These are phyloP conservation scores for Abrus precatorius DNA, from an alignment of 306 rosid species.

Conservation along the genomic window DNA sequence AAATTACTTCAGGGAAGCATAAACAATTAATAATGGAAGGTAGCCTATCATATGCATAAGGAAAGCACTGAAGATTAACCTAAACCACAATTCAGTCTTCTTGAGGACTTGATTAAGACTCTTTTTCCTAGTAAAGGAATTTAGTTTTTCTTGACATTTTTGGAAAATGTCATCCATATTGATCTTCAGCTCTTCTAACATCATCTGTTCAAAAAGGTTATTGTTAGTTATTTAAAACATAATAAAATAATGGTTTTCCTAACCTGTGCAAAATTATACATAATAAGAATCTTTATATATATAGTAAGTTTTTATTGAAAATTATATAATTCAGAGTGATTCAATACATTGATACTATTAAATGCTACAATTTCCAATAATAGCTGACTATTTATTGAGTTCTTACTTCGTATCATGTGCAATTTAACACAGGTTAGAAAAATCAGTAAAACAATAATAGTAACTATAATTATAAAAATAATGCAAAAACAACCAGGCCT, in stretches of 20 bases:
- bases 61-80: constrained; percentile 59
- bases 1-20: constrained; percentile 30
- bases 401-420: no score
- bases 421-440: no score
- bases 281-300: no score
- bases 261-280: no score
- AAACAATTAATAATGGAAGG: constrained; percentile 26
- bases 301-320: no score
- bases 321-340: no score
- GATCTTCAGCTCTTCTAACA: constrained; percentile 65
- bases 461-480: background rate
- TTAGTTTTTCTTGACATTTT: constrained; percentile 70
- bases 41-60: background rate
- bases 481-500: background rate
- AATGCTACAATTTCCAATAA: no score
- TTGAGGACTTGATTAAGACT: constrained; percentile 56
- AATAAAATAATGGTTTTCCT: background rate
- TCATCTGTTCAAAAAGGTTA: constrained; percentile 59
- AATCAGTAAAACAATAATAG: background rate
- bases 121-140: constrained; percentile 68
- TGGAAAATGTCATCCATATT: constrained; percentile 59
- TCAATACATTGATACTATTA: no score
- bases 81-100: constrained; percentile 55
- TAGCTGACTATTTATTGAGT: no score
- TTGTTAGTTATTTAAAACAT: constrained; percentile 31